Conservation (phyloP, 306 rosid species). For the Inga oerstediana region DNA sequence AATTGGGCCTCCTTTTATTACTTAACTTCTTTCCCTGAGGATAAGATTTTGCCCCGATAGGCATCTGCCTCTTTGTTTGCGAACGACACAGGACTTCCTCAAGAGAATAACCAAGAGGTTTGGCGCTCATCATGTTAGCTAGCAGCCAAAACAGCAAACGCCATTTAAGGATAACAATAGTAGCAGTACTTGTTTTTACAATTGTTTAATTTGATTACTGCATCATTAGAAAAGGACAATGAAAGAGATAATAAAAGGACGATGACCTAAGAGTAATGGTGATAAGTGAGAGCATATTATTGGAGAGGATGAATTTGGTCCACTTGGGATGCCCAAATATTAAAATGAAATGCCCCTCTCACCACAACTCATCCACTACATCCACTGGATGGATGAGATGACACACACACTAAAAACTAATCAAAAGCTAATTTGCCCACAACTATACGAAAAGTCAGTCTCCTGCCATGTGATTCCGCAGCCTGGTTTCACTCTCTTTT, state of each 20-base stretch:
- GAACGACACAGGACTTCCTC: neutral
- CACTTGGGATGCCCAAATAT: neutral
- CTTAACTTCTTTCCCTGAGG: too few relatives aligned
- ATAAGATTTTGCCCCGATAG: neutral
- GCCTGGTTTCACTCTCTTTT: neutral
- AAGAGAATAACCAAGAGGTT: neutral
- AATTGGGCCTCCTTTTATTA: neutral
- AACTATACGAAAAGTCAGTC: neutral
- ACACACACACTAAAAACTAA: neutral
- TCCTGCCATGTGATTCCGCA: neutral
- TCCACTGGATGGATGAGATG: neutral
- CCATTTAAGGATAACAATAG: neutral
- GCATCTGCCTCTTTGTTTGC: neutral
- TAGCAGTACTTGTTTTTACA: neutral
- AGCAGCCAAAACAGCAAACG: neutral
- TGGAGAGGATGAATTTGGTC: neutral
- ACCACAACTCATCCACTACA: neutral
- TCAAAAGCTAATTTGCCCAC: neutral
- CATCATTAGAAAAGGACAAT: neutral
- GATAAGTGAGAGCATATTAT: neutral
- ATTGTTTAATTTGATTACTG: too few relatives aligned
- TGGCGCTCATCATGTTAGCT: neutral
- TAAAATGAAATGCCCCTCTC: neutral
- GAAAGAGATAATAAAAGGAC: neutral
- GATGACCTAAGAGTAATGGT: neutral